Base-by-base conservation (phyloP, 129 eudicot genomes). In the Deinandra increscens region DNA sequence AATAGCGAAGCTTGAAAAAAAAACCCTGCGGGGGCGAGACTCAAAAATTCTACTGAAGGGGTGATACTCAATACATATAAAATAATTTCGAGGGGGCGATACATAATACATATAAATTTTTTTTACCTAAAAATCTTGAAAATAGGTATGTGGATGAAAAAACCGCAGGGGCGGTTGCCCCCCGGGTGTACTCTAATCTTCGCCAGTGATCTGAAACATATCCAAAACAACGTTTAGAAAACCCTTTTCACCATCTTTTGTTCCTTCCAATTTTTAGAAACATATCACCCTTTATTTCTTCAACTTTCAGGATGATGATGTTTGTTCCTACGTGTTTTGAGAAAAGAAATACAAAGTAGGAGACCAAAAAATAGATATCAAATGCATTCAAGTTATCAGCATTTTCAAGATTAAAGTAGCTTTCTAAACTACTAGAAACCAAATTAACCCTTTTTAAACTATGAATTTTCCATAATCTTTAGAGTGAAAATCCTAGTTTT, bases 301-400 rank as follows among this genome's bases (percentile, higher is more conserved):
- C 69, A 22, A 64, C 5, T 20, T 41, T 64, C 34, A n/a, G 9
- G 20, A 64, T 20, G 14, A 64, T 20, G 14, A 64, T 41, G 18
- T 64, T 2, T 39, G 36, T 42, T 17, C 22, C 69, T 0, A 15
- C 17, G 34, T 19, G 51, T 64, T 41, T 64, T 9, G 29, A 64
- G 50, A n/a, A n/a, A n/a, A n/a, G n/a, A n/a, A n/a, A n/a, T n/a
- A n/a, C n/a, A n/a, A n/a, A n/a, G n/a, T n/a, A n/a, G n/a, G n/a
- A n/a, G n/a, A n/a, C n/a, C n/a, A n/a, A n/a, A n/a, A n/a, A n/a
- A n/a, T n/a, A n/a, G 20, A 64, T 64, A 12, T 64, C 70, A 42
- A 64, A 64, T 13, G 70, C 70, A 43, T 43, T 64, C 70, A 64
- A 64, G 54, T 41, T 43, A 20, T 20, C 31, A 8, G n/a, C 70